Conservation (phyloP, 2,329 filamentous ascomycete species). For the Keithomyces neogunnii region DNA sequence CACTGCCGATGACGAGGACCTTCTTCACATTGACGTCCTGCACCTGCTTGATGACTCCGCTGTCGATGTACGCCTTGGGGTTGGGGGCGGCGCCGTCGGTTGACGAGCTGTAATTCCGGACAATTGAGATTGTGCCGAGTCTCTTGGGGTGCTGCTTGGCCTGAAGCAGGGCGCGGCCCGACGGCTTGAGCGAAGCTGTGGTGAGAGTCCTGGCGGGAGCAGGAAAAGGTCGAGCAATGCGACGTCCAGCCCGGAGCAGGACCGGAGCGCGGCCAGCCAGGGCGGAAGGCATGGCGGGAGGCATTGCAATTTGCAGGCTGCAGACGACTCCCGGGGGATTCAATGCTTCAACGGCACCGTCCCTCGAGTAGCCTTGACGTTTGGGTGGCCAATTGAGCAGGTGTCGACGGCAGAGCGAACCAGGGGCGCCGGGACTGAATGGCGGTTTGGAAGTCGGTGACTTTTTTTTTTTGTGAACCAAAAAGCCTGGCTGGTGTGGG, state of each 20-base stretch:
- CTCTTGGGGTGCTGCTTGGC: slow-evolving; percentile 30
- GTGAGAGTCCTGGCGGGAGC: slow-evolving; percentile 37
- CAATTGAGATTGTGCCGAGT: slow-evolving; percentile 37
- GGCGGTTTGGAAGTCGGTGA: slow-evolving; percentile 15
- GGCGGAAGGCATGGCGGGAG: slow-evolving; percentile 28
- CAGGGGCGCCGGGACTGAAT: neutral
- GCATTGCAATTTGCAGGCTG: slow-evolving; percentile 22
- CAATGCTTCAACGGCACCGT: slow-evolving; percentile 27
- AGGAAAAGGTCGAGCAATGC: slow-evolving; percentile 35
- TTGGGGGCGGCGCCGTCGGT: slow-evolving; percentile 64
- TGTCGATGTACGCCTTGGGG: slow-evolving; percentile 80
- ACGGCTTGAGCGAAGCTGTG: slow-evolving; percentile 24
- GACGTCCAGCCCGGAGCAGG: slow-evolving; percentile 46
- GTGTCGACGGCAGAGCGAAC: slow-evolving; percentile 8
- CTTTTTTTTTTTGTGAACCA: slow-evolving; percentile 6
- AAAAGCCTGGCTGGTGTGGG: slow-evolving; percentile 3
- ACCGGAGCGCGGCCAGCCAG: slow-evolving; percentile 50
- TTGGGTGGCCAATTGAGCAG: slow-evolving; percentile 20
- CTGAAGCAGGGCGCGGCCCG: slow-evolving; percentile 24
- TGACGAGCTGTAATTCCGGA: slow-evolving; percentile 31
- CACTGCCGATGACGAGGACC: slow-evolving; percentile 91
- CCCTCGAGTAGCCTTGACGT: slow-evolving; percentile 25
- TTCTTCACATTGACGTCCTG: slow-evolving; percentile 89
- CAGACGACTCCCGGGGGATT: slow-evolving; percentile 16
- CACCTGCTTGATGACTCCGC: slow-evolving; percentile 72